Percentiles rank a stretch among this genome's conserved stretches.
Evolutionary conservation across 192 early-diverging fungal species (phyloP).

Genomic region (Coemansia sp.): DNA sequence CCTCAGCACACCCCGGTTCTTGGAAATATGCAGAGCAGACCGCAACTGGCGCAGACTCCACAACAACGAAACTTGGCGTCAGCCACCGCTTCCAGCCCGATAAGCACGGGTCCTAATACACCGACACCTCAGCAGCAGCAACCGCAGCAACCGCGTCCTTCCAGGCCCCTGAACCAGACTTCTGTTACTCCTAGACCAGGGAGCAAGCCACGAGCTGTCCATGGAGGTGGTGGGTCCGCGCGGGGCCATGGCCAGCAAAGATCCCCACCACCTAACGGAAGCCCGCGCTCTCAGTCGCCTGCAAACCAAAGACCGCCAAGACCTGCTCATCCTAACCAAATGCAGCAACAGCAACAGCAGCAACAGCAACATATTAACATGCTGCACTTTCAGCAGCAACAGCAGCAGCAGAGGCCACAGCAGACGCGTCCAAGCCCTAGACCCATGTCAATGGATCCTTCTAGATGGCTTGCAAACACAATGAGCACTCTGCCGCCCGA

Average conservation of each 20-base stretch:
- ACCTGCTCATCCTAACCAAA: conserved; percentile 4
- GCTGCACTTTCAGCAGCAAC: background rate
- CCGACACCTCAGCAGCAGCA: background rate
- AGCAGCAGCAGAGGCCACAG: conserved; percentile 20
- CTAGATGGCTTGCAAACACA: conserved; percentile 38
- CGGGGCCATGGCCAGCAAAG: conserved; percentile 12
- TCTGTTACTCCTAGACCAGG: background rate
- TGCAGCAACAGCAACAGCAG: conserved; percentile 13
- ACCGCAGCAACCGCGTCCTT: background rate
- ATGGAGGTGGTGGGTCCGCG: conserved; percentile 2
- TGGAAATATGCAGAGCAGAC: background rate
- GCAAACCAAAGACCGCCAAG: conserved; percentile 2
- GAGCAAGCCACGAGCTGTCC: background rate
- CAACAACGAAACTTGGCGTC: background rate
- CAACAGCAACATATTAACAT: conserved; percentile 3
- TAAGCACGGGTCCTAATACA: background rate
- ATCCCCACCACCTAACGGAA: conserved; percentile 16
- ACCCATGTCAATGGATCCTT: conserved; percentile 29
- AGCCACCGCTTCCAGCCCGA: background rate
- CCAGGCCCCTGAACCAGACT: background rate
- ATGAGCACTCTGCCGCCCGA: conserved; percentile 46
- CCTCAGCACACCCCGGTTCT: background rate
- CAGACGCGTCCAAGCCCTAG: conserved; percentile 4
- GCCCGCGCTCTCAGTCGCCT: conserved; percentile 13
- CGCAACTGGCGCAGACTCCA: background rate